Evolutionary conservation across 164 flowering plant genomes (phyloP).

Genomic region (Euptelea pleiosperma): DNA sequence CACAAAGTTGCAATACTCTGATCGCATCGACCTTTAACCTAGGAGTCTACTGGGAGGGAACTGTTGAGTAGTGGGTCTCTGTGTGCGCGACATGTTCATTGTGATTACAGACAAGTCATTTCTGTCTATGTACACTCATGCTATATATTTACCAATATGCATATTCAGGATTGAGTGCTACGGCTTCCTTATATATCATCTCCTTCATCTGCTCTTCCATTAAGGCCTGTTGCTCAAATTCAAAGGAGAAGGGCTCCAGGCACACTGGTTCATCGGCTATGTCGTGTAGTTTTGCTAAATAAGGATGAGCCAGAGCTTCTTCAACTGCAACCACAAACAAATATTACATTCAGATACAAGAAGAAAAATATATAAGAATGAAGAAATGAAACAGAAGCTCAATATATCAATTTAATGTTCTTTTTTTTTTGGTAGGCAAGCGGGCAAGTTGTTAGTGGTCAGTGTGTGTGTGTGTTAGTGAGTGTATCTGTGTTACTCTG

Average conservation of each 20-base stretch:
- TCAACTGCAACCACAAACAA: slow-evolving; percentile 55
- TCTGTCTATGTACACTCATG: too few species aligned
- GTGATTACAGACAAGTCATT: too few species aligned
- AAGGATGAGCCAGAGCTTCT: slow-evolving; percentile 91
- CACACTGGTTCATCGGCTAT: slow-evolving; percentile 82
- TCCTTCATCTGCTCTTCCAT: slow-evolving; percentile 90
- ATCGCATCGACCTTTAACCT: too few species aligned
- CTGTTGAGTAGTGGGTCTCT: too few species aligned
- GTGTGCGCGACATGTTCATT: too few species aligned
- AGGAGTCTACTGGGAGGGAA: too few species aligned
- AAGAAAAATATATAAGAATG: neutral
- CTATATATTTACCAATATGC: slow-evolving; percentile 28
- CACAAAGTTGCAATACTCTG: too few species aligned
- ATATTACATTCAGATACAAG: slow-evolving; percentile 2
- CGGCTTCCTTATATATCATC: slow-evolving; percentile 72
- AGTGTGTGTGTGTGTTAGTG: too few species aligned
- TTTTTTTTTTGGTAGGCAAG: too few species aligned
- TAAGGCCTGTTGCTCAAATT: slow-evolving; percentile 68
- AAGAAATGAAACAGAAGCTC: neutral
- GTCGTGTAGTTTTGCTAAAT: slow-evolving; percentile 76
- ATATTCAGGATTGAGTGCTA: slow-evolving; percentile 67
- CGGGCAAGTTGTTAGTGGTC: too few species aligned
- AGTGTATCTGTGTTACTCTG: too few species aligned
- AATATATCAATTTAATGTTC: too few species aligned
- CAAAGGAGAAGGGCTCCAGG: slow-evolving; percentile 66